Evolutionary conservation across 495 filamentous ascomycete genomes (phyloP).

Genomic region (Neurospora pannonica): DNA sequence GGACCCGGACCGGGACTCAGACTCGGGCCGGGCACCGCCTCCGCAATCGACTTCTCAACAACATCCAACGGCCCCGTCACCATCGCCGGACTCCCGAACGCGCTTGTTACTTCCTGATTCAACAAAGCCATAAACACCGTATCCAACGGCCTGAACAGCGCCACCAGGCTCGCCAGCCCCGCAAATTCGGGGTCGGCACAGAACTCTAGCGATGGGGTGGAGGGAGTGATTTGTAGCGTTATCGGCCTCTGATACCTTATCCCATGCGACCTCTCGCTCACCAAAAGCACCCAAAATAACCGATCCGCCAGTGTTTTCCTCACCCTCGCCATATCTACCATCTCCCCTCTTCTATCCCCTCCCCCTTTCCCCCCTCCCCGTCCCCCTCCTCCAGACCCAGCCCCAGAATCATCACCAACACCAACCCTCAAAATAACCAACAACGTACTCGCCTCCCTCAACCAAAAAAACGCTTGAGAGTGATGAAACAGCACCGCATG

Average conservation of each 20-base stretch:
- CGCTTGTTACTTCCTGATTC: conserved; percentile 43
- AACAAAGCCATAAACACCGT: conserved; percentile 54
- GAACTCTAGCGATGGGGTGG: conserved; percentile 15
- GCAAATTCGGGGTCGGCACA: conserved; percentile 34
- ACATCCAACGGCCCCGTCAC: conserved; percentile 27
- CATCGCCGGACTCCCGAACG: conserved; percentile 19
- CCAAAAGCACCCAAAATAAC: conserved; percentile 54
- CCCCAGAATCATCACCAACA: too few relatives aligned
- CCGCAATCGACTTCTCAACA: conserved; percentile 48
- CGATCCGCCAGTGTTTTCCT: conserved; percentile 14
- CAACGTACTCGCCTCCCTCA: conserved; percentile 52
- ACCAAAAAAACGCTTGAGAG: conserved; percentile 51
- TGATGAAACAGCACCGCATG: conserved; percentile 57
- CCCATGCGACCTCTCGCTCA: conserved; percentile 61
- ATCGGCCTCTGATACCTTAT: conserved; percentile 62
- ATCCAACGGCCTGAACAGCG: conserved; percentile 59
- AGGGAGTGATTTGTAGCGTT: conserved; percentile 44
- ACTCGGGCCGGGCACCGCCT: conserved; percentile 22
- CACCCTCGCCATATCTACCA: background rate
- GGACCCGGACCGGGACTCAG: background rate
- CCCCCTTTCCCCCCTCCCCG: too few relatives aligned
- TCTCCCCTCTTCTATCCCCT: conserved; percentile 30
- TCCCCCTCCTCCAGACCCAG: too few relatives aligned
- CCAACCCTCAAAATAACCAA: conserved; percentile 31
- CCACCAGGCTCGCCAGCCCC: conserved; percentile 52